Percentiles rank a stretch among this genome's conserved stretches.
These are phyloP conservation scores for Toxicodendron radicans DNA, from an alignment of 345 rosid genomes.

Conservation along the genomic window DNA sequence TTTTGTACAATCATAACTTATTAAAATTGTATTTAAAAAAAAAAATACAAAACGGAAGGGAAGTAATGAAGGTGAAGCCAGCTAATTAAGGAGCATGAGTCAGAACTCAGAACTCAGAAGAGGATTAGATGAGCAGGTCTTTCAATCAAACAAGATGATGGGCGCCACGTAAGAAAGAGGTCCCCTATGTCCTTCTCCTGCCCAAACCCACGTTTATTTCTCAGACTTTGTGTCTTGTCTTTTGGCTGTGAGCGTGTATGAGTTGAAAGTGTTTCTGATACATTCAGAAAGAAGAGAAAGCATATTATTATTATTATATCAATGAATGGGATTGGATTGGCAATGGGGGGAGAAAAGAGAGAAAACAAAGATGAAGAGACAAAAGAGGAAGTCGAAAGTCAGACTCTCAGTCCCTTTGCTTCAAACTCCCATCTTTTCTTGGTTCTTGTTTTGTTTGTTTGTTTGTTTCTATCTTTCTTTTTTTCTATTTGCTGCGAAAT, in stretches of 20 bases:
- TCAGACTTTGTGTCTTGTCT: conserved; percentile 15
- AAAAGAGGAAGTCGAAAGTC: conserved; percentile 45
- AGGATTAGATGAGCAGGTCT: too few species aligned
- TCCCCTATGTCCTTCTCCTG: conserved; percentile 11
- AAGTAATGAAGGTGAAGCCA: not conserved
- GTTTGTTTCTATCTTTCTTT: not conserved
- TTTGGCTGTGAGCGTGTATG: conserved; percentile 12
- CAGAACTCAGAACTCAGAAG: too few species aligned
- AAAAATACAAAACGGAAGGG: too few species aligned
- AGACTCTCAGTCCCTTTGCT: conserved; percentile 22
- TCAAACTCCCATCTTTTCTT: conserved; percentile 17
- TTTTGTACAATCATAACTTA: not conserved
- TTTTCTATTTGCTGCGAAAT: too few species aligned
- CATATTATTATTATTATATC: too few species aligned
- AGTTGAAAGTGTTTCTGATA: conserved; percentile 15
- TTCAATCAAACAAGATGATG: not conserved
- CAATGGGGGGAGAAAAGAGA: not conserved
- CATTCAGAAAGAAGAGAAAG: too few species aligned
- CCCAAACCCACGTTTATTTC: conserved; percentile 23
- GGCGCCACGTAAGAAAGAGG: not conserved
- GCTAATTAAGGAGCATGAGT: too few species aligned
- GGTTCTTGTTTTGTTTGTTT: conserved; percentile 21
- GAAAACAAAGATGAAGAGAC: conserved; percentile 33
- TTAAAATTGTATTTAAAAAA: too few species aligned
- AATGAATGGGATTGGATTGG: too few species aligned